Percentiles rank a stretch among this genome's conserved stretches.
These are phyloP conservation scores for Scenedesmus sp. DNA, from an alignment of 163 green algal species.

Conservation along the genomic window DNA sequence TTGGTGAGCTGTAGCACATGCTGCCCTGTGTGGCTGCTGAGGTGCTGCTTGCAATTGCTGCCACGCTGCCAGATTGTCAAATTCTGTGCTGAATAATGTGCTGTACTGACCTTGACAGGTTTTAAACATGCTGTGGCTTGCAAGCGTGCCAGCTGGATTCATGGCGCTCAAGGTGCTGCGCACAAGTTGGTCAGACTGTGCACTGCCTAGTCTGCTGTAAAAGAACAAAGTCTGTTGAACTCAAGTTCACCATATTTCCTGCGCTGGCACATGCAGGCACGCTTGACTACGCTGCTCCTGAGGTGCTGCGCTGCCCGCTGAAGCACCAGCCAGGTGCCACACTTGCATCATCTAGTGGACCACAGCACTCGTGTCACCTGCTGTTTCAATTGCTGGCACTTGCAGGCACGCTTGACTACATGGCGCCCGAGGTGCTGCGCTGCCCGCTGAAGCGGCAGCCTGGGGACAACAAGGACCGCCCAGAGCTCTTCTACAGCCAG, in stretches of 20 bases:
- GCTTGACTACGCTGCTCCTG: conserved; percentile 47
- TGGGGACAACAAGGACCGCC: conserved; percentile 37
- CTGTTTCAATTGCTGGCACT: neutral
- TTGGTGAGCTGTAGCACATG: conserved; percentile 26
- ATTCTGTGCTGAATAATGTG: no score
- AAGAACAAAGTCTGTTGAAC: no score
- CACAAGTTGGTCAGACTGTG: no score
- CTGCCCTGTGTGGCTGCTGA: neutral
- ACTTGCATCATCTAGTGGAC: no score
- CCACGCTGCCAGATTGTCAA: neutral
- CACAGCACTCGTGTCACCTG: conserved; percentile 70
- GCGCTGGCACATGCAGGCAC: neutral
- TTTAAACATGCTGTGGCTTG: no score
- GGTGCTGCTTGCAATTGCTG: neutral
- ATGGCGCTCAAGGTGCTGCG: no score
- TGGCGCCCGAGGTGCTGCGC: conserved; percentile 45
- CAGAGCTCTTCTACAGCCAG: conserved; percentile 30
- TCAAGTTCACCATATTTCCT: neutral
- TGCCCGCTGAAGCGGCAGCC: conserved; percentile 42
- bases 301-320: conserved; percentile 44
- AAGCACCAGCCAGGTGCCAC: conserved; percentile 48
- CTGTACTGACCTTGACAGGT: no score
- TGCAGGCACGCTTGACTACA: conserved; percentile 42
- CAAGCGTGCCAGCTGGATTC: no score
- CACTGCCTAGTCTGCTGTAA: no score